These are phyloP conservation scores for Crataegus laevigata DNA, from an alignment of 306 rosid genomes.

Conservation along the genomic window DNA sequence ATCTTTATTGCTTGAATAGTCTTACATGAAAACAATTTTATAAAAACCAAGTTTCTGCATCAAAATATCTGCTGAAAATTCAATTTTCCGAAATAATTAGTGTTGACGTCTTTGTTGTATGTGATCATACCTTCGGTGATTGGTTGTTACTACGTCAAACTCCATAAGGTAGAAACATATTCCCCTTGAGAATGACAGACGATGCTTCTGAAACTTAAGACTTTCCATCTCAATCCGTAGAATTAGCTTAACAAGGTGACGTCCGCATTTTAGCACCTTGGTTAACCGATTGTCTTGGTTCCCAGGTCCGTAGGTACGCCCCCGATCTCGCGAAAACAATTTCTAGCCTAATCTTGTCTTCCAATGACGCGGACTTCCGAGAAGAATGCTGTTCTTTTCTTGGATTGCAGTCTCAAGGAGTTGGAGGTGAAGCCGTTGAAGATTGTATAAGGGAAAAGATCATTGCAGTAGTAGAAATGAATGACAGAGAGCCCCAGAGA, in stretches of 20 bases:
- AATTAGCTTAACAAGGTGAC: background rate
- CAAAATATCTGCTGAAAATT: background rate
- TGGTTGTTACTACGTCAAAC: background rate
- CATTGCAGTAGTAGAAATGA: slow-evolving; percentile 55
- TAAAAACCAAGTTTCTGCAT: background rate
- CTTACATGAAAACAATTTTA: background rate
- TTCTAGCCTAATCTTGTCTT: slow-evolving; percentile 68
- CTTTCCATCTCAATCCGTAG: no score
- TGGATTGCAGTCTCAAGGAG: slow-evolving; percentile 55
- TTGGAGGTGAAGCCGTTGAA: slow-evolving; percentile 45
- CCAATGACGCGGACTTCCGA: slow-evolving; percentile 58
- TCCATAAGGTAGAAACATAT: background rate
- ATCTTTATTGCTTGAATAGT: background rate
- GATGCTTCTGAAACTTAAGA: no score
- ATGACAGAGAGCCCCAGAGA: slow-evolving; percentile 52
- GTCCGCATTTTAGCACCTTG: background rate
- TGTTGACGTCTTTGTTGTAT: background rate
- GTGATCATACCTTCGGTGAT: background rate
- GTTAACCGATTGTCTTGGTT: slow-evolving; percentile 11
- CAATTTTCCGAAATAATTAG: background rate
- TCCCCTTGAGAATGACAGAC: no score
- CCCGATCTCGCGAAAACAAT: slow-evolving; percentile 84
- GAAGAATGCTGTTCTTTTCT: slow-evolving; percentile 76
- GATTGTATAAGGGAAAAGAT: slow-evolving; percentile 54
- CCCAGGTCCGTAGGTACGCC: slow-evolving; percentile 67